Percentiles rank a stretch among this genome's conserved stretches.
phyloP scores from a whole-genome alignment of 176 grass and related monocot species.

The Aegilops bicornis region DNA sequence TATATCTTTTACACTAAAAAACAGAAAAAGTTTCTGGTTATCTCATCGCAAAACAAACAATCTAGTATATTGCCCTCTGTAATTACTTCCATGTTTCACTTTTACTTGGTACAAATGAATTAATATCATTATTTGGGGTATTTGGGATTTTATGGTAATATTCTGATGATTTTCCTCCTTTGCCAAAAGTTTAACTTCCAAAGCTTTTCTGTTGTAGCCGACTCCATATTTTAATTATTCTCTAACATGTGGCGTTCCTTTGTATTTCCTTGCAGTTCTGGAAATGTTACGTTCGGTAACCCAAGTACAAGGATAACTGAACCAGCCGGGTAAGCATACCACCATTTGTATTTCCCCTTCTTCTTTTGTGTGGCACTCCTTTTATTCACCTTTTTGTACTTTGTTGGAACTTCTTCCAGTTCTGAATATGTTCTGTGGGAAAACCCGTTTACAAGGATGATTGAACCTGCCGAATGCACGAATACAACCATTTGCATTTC shows the following conservation, averaged over 20 bases:
- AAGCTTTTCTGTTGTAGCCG: neutral
- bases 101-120: neutral
- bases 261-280: conserved; percentile 48
- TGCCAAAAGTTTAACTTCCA: neutral
- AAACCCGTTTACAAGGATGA: neutral
- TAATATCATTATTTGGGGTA: neutral
- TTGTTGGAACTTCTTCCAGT: conserved; percentile 39
- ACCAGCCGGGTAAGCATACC: conserved; percentile 50
- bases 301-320: conserved; percentile 21
- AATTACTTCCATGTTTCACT: neutral
- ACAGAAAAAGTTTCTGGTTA: neutral
- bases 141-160: neutral
- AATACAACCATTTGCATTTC: conserved; percentile 25
- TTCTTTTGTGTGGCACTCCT: neutral
- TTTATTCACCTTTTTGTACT: neutral
- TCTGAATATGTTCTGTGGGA: conserved; percentile 21
- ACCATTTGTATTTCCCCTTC: neutral
- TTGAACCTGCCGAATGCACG: conserved; percentile 44
- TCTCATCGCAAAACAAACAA: neutral
- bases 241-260: conserved; percentile 15
- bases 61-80: neutral
- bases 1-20: conserved; percentile 5
- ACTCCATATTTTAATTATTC: neutral
- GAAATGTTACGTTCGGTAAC: neutral
- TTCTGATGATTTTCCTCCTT: neutral